Base-by-base conservation (phyloP, 2,329 filamentous ascomycete species). In the Hypomyces rosellus region DNA sequence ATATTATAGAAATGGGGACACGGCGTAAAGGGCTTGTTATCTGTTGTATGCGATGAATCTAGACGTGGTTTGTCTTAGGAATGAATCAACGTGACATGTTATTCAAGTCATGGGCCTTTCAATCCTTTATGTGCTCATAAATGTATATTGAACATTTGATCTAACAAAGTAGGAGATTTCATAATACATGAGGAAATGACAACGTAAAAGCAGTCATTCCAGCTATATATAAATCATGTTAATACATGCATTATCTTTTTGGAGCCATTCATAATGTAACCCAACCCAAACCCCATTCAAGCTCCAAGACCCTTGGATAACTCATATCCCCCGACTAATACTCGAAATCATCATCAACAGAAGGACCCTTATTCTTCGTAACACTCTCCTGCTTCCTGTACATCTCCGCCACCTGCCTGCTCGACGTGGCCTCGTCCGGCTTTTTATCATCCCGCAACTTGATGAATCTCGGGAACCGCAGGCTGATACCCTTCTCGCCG, bases 271-370 rank as follows among this genome's bases (percentile, higher is more conserved):
- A 38, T 38, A 13, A n/a, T 9, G 25, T 6, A 30, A 30, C 9
- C 25, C 25, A 30, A 11, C 25, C 25, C 3, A 30, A 30, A 41
- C 6, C 36, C 36, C 36, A 38, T n/a, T 9, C 36, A n/a, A n/a
- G 16, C 8, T 54, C 54, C 34, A 37, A 39, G 41, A 58, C 3
- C 12, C 13, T n/a, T 38, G 9, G 12, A 38, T 38, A 38, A 16
- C 9, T 30, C 25, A 30, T 30, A 30, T 30, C 25, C 25, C 9
- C 6, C 9, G 9, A 30, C 34, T 69, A 99, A 71, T 99, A 99
- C 75, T 99, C 93, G 71, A 96, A 99, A 68, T 97, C 91, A 71
- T 97, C 92, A 74, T 99, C 93, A 49, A 91, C 91, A 44, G 85
- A 78, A 4, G 89, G 88, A 0, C 86, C 88, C 73, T 95, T 95